Base-by-base conservation (phyloP, 2,329 filamentous ascomycete species). In the Daldinia sp. region DNA sequence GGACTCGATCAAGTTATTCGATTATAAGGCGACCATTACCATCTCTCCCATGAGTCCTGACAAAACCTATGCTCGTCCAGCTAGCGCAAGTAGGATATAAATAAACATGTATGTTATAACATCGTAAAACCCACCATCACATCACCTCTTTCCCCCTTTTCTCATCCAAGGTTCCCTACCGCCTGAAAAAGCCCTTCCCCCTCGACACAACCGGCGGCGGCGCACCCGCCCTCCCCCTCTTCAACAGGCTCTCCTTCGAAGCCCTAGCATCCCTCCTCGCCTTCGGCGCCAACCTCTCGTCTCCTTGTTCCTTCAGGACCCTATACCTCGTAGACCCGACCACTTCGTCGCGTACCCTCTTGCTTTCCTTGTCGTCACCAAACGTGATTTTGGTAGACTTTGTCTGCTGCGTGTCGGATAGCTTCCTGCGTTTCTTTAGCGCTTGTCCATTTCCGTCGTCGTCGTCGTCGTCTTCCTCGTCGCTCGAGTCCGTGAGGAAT, bases 291-390 rank as follows among this genome's bases (percentile, higher is more conserved):
- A 87, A 75, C 57, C 77, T 77, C 67, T 73, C 68, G 57, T 85
- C 82, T n/a, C 72, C 74, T 68, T 77, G 77, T 55, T 77, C 77
- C 4, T 76, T 75, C 63, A 86, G 66, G 25, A 82, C 81, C 17
- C 85, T 77, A 70, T 84, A 87, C 52, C 84, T 79, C 2, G 85
- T 87, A 10, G 79, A 76, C 1, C 84, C 85, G n/a, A 85, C 74
- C 50, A 77, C 75, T 69, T 80, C 76, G 69, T 87, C 85, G 43
- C 74, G 75, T 7, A 80, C 80, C 11, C 74, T 75, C 58, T 75
- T 77, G 47, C 76, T n/a, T n/a, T n/a, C 7, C 47, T 27, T 15
- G n/a, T 56, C 74, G 55, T 78, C 76, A 41, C 74, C 75, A 49
- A 85, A 77, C 64, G 77, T 83, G 61, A 81, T 82, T 8, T 45